phyloP scores from a whole-genome alignment of 2,329 filamentous ascomycete species.

The Blumeria hordei region DNA sequence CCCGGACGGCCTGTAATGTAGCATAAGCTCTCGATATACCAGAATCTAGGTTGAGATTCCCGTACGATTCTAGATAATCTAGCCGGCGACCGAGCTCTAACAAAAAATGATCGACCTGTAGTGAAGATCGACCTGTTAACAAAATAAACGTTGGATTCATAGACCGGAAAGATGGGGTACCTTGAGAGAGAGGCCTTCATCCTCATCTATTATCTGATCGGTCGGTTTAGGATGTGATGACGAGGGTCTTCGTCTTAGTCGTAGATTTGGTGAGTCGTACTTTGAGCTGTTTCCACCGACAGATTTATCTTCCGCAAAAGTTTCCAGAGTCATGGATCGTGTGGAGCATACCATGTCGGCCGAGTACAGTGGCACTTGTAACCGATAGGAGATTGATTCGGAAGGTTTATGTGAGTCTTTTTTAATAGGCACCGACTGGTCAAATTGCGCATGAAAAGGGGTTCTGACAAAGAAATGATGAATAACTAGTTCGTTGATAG shows the following conservation, averaged over 20 bases:
- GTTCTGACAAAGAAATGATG: too few species aligned
- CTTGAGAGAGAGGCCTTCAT: conserved; percentile 35
- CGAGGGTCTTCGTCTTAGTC: conserved; percentile 24
- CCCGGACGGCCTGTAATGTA: conserved; percentile 65
- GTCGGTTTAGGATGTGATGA: conserved; percentile 29
- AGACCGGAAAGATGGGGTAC: conserved; percentile 13
- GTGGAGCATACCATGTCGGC: conserved; percentile 13
- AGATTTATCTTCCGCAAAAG: conserved; percentile 8
- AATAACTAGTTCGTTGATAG: too few species aligned
- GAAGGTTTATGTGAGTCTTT: too few species aligned
- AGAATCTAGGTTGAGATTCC: conserved; percentile 59
- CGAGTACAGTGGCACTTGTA: neutral
- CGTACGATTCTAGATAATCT: conserved; percentile 71
- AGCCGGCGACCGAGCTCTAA: conserved; percentile 67
- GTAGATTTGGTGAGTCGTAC: conserved; percentile 6
- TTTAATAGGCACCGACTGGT: too few species aligned
- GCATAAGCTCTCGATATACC: conserved; percentile 67
- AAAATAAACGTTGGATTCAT: neutral
- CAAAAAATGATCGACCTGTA: conserved; percentile 54
- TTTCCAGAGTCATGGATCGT: conserved; percentile 14
- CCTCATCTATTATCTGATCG: conserved; percentile 35
- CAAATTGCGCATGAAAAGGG: too few species aligned
- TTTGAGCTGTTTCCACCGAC: conserved; percentile 7
- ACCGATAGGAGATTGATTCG: too few species aligned
- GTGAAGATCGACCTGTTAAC: neutral